A percentile compares a stretch with the other conserved stretches of the same genome.
phyloP scores from a whole-genome alignment of 768 basidiomycete species.

The Tricholoma saponaceum region DNA sequence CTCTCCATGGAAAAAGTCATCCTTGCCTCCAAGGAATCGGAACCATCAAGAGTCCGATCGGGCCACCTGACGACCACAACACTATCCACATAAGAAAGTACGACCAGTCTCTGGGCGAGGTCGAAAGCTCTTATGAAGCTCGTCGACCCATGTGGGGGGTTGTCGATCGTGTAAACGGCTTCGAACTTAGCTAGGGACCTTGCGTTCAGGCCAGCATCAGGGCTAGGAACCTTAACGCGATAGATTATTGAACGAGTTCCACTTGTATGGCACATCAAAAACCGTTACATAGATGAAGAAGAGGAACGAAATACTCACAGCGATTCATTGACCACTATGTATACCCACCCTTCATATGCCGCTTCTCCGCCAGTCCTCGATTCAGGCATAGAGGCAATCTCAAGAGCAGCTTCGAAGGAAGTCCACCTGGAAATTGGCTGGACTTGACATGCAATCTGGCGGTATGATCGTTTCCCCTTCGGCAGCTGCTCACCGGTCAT shows the following conservation, averaged over 20 bases:
- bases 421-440: slow-evolving; percentile 14
- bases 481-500: slow-evolving; percentile 3
- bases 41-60: slow-evolving; percentile 1
- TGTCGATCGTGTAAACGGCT: slow-evolving; percentile 14
- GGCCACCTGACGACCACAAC: slow-evolving; percentile 39
- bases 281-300: background rate
- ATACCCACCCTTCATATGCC: background rate
- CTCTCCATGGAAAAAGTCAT: slow-evolving; percentile 9
- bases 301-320: background rate
- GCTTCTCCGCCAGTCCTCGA: background rate
- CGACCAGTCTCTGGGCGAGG: slow-evolving; percentile 23
- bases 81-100: slow-evolving; percentile 23
- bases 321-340: background rate
- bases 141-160: slow-evolving; percentile 16
- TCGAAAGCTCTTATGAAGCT: slow-evolving; percentile 31
- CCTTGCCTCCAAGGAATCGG: slow-evolving; percentile 12
- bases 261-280: background rate
- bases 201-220: background rate
- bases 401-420: slow-evolving; percentile 19
- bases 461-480: slow-evolving; percentile 3
- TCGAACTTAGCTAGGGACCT: slow-evolving; percentile 9
- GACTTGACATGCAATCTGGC: background rate
- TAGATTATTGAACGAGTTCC: slow-evolving; percentile 14
- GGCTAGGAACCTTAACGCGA: slow-evolving; percentile 3
- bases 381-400: slow-evolving; percentile 2